Conservation (phyloP, 2,329 filamentous ascomycete species). For the Fusarium illudens region DNA sequence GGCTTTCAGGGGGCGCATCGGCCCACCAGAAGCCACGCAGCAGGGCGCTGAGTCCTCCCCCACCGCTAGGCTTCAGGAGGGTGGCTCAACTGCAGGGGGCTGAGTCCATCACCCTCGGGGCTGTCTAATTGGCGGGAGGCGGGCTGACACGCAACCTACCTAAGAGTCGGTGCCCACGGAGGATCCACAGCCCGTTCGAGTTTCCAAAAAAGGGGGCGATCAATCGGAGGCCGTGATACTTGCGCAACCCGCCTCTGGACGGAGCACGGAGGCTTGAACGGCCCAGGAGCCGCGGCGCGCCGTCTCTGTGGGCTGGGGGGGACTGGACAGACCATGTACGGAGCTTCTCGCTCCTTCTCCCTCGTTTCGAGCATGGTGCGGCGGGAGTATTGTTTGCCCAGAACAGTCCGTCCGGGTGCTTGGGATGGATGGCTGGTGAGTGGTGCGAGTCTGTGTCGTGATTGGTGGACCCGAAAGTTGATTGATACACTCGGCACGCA, state of each 20-base stretch:
- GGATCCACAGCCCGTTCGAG: conserved; percentile 26
- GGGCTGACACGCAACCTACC: conserved; percentile 9
- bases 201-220: conserved; percentile 37
- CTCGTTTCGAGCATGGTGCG: conserved; percentile 29
- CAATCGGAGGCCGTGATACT: conserved; percentile 30
- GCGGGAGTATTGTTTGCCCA: neutral
- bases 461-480: neutral
- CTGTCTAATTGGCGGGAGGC: conserved; percentile 27
- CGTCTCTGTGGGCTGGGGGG: conserved; percentile 10
- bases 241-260: conserved; percentile 12
- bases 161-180: conserved; percentile 3
- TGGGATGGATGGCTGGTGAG: neutral
- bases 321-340: neutral
- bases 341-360: conserved; percentile 28
- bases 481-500: neutral
- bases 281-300: conserved; percentile 11
- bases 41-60: neutral
- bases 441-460: conserved; percentile 1
- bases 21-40: conserved; percentile 24
- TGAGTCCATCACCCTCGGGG: conserved; percentile 1
- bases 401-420: conserved; percentile 4
- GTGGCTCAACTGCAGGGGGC: conserved; percentile 34
- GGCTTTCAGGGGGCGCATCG: conserved; percentile 29
- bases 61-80: conserved; percentile 21
- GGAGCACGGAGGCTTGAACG: conserved; percentile 12